Base-by-base conservation (phyloP, 2,329 filamentous ascomycete genomes). In the Monosporascus ibericus region DNA sequence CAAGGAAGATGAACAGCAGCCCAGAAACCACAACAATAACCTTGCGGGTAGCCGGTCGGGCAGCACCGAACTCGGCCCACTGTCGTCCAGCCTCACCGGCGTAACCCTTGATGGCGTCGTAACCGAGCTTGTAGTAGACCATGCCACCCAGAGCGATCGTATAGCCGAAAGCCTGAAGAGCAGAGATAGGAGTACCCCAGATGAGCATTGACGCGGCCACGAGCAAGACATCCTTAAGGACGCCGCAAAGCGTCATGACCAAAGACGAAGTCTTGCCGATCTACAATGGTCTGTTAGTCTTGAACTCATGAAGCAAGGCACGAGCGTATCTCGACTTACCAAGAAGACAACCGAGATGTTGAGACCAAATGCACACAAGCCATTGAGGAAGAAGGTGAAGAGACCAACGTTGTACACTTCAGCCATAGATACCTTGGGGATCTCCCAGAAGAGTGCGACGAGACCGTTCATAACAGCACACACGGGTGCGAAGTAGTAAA, bases 231-330 rank as follows among this genome's bases (percentile, higher is more conserved):
- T 94, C 89, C 80, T 92, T 94, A 58, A 94, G 83, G 39, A 94
- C 88, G 75, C 89, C 89, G 67, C 87, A 92, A 47, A 94, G 86
- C 34, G 90, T 94, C 65, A 94, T 85, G 62, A 92, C 86, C 51
- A 94, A 85, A 49, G 88, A 89, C 1, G 88, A 92, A 17, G 89
- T 92, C 77, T 88, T 92, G 75, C 89, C 89, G 67, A 94, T 92
- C 88, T 92, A 59, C 46, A 36, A 3, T n/a, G n/a, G 47, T 40
- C 38, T 36, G 54, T 74, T 63, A 73, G 63, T 40, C 51, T 30
- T 20, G 6, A 36, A 18, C 11, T 18, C 25, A 4, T 38, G 6
- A 8, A 37, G 44, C 44, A 40, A 3, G 25, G 9, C 18, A 18
- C 25, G 15, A 48, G 15, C 20, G 47, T 6, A 17, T 25, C 18